Evolutionary conservation across 179 eudicot species (phyloP).

Genomic region (Pouteria campechiana): DNA sequence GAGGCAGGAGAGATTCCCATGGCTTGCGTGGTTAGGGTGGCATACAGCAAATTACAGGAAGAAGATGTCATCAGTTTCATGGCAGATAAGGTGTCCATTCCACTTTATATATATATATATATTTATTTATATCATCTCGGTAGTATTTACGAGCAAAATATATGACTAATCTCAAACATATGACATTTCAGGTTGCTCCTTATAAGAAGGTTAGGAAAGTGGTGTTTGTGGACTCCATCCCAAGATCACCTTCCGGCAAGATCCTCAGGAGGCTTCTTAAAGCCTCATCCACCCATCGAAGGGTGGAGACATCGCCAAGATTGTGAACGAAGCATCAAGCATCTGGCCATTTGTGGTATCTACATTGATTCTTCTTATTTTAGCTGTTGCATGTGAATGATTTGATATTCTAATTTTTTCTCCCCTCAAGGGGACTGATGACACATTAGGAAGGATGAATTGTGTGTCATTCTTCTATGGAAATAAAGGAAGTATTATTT

Average conservation of each 20-base stretch:
- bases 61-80: constrained; percentile 51
- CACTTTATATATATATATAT: neutral
- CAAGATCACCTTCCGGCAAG: constrained; percentile 74
- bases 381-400: no score
- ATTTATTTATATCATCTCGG: neutral
- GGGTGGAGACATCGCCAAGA: no score
- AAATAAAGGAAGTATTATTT: no score
- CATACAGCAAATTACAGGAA: constrained; percentile 49
- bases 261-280: constrained; percentile 60
- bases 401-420: no score
- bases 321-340: no score
- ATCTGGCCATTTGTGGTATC: no score
- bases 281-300: no score
- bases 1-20: constrained; percentile 82
- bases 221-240: constrained; percentile 46
- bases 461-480: no score
- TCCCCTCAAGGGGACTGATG: no score
- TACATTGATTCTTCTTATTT: no score
- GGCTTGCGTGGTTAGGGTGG: constrained; percentile 63
- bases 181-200: constrained; percentile 50
- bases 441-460: no score
- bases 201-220: constrained; percentile 71
- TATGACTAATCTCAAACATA: neutral
- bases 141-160: constrained; percentile 10
- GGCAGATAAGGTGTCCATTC: constrained; percentile 46